Conservation (phyloP, 2,329 filamentous ascomycete species). For the Pseudogymnoascus sp. region DNA sequence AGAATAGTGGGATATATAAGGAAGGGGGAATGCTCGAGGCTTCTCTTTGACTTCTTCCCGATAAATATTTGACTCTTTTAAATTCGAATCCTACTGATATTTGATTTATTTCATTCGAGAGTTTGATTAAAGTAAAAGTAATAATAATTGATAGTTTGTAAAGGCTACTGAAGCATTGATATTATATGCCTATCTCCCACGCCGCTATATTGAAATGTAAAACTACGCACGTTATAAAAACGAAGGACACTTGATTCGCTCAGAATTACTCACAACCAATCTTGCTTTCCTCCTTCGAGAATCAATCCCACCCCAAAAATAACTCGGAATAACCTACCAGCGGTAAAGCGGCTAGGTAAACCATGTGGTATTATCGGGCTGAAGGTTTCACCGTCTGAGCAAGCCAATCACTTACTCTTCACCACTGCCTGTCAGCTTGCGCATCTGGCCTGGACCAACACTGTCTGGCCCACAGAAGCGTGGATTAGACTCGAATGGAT, state of each 20-base stretch:
- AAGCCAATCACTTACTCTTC: background rate
- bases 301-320: background rate
- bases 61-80: no score
- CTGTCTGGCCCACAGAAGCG: background rate
- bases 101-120: no score
- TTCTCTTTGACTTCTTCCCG: no score
- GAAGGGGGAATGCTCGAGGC: no score
- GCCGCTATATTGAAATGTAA: background rate
- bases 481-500: background rate
- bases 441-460: background rate
- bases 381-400: background rate
- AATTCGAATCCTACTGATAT: no score
- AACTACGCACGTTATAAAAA: background rate
- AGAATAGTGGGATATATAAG: no score
- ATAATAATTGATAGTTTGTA: slow-evolving; percentile 9
- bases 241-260: background rate
- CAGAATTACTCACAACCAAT: background rate
- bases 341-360: background rate
- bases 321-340: background rate
- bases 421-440: background rate
- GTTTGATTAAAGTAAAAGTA: background rate
- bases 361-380: background rate
- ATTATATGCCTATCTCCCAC: background rate
- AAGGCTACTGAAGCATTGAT: background rate
- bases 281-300: background rate